A percentile compares a stretch with the other conserved stretches of the same genome.
Conservation (phyloP, 164 flowering plant genomes). For the Vitis riparia region DNA sequence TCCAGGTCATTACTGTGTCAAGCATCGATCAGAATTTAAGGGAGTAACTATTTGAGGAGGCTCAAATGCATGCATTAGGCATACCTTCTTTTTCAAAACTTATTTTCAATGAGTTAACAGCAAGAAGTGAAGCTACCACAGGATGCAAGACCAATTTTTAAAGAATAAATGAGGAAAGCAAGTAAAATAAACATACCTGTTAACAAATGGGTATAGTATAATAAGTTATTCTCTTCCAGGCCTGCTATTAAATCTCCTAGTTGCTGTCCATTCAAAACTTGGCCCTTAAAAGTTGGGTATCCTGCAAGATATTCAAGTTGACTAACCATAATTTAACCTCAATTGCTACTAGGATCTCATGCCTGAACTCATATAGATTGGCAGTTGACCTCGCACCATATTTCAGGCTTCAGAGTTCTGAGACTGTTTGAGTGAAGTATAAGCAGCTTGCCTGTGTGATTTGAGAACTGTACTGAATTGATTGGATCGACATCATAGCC, state of each 20-base stretch:
- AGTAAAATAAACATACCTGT: constrained; percentile 55
- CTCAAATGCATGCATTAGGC: constrained; percentile 2
- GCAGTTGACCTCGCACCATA: constrained; percentile 46
- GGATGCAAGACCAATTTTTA: no score
- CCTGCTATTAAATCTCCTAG: constrained; percentile 93
- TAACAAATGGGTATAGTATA: constrained; percentile 88
- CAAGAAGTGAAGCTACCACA: background rate
- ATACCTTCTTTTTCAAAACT: background rate
- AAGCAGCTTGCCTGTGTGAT: constrained; percentile 99
- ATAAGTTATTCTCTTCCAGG: constrained; percentile 79
- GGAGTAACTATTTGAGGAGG: background rate
- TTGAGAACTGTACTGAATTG: constrained; percentile 98
- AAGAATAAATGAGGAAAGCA: background rate
- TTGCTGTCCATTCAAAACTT: constrained; percentile 89
- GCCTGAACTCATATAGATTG: constrained; percentile 37
- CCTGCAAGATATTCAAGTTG: constrained; percentile 51
- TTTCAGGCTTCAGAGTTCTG: constrained; percentile 44
- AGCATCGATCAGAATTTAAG: background rate
- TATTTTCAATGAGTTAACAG: background rate
- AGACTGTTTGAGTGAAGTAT: constrained; percentile 44
- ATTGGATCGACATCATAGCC: constrained; percentile 99
- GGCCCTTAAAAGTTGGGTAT: constrained; percentile 97
- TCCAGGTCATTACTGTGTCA: background rate
- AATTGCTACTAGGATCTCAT: constrained; percentile 19
- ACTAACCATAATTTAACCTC: constrained; percentile 21